Evolutionary conservation across 495 filamentous ascomycete genomes (phyloP).

Genomic region (Hypoxylon cercidicola): DNA sequence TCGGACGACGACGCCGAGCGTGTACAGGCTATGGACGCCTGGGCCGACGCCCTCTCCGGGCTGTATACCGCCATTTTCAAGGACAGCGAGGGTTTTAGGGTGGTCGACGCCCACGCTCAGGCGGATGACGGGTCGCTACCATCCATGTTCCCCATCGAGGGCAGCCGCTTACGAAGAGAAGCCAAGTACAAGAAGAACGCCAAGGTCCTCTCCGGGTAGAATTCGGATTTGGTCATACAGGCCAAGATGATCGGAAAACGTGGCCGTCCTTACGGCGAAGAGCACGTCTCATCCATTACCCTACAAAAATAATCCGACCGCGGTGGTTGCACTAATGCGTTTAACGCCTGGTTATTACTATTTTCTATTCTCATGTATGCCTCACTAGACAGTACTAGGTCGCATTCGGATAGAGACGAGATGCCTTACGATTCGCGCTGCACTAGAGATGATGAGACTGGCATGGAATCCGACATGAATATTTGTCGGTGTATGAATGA

Average conservation of each 20-base stretch:
- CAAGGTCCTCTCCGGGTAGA: conserved; percentile 18
- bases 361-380: too few species aligned
- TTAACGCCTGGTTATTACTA: too few species aligned
- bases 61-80: conserved; percentile 74
- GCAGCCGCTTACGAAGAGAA: conserved; percentile 1
- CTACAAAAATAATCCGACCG: too few species aligned
- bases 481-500: too few species aligned
- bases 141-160: conserved; percentile 10
- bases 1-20: conserved; percentile 78
- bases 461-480: too few species aligned
- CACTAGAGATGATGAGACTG: too few species aligned
- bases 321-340: too few species aligned
- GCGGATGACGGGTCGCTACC: conserved; percentile 15
- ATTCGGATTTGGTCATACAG: not conserved
- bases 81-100: conserved; percentile 75
- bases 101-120: conserved; percentile 21
- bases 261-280: too few species aligned
- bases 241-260: too few species aligned
- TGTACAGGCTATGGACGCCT: conserved; percentile 75
- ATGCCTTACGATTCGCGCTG: too few species aligned
- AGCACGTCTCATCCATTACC: too few species aligned
- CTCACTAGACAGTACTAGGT: too few species aligned
- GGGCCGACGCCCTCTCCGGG: conserved; percentile 72
- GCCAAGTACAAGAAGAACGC: conserved; percentile 8
- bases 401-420: not conserved